Percentiles rank a stretch among this genome's conserved stretches.
Conservation (phyloP, 306 rosid genomes). For the Canavalia ensiformis region DNA sequence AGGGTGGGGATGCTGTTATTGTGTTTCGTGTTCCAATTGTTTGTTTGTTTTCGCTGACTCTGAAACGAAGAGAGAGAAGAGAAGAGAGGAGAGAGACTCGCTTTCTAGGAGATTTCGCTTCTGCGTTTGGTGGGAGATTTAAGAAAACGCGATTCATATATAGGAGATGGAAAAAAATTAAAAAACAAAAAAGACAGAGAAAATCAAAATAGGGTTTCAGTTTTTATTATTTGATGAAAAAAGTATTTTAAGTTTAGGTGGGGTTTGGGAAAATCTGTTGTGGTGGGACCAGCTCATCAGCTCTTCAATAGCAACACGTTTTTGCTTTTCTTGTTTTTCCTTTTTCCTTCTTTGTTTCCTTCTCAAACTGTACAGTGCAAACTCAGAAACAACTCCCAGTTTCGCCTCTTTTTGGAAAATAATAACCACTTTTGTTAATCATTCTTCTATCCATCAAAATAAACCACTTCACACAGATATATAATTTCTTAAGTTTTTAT, state of each 20-base stretch:
- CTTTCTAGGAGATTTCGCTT: slow-evolving; percentile 67
- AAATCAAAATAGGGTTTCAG: not conserved
- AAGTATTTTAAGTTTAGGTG: slow-evolving; percentile 32
- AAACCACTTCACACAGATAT: not conserved
- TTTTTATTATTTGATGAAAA: not conserved
- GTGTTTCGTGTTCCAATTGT: slow-evolving; percentile 38
- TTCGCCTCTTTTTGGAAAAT: slow-evolving; percentile 28
- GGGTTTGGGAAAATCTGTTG: slow-evolving; percentile 50
- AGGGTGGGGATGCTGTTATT: not conserved
- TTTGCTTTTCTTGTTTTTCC: slow-evolving; percentile 56
- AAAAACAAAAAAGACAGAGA: not conserved
- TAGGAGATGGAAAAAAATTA: not conserved
- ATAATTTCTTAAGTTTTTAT: not conserved
- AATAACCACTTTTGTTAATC: not conserved
- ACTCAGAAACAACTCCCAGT: not conserved
- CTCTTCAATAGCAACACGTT: slow-evolving; percentile 74
- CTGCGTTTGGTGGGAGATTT: slow-evolving; percentile 57
- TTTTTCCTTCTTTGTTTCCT: slow-evolving; percentile 7
- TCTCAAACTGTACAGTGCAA: slow-evolving; percentile 26
- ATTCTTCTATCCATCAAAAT: not conserved
- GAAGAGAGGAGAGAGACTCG: slow-evolving; percentile 26
- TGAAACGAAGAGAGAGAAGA: not conserved
- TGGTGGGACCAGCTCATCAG: slow-evolving; percentile 58
- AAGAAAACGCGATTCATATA: slow-evolving; percentile 37
- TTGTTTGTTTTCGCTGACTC: slow-evolving; percentile 28